Evolutionary conservation across 305 asterid genomes (phyloP), one percentile per base, ranked within the genome.

Genomic region (Withania somnifera): DNA sequence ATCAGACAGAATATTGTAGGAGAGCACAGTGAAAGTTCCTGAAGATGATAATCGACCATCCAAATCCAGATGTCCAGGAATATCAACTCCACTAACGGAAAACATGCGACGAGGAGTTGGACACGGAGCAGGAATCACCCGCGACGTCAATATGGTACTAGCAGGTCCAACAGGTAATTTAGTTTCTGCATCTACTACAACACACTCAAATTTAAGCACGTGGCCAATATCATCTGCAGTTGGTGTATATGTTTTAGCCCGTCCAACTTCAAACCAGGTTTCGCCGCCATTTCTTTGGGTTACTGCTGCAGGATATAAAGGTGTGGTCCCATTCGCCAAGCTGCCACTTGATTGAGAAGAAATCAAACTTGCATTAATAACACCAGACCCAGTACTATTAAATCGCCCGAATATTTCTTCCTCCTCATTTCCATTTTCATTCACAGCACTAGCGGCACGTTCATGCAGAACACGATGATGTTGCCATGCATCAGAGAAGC

Each of bases 61-160:
- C 82, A 88, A 60, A 79, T 92, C 97, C 78, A 84, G 42, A 89
- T 90, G 91, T 86, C 93, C 94, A 10, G 97, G 85, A 78, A 77
- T 81, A 88, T 94, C 97, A 85, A 82, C 84, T 86, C 92, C 98
- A 81, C 86, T 88, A 83, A 92, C 92, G 26, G 88, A 82, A 89
- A 94, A 88, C 87, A 93, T 60, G 63, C 91, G 91, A 13, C 97
- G 90, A 0, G 99, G 99, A 77, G 92, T 90, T 40, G 99, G 99
- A 61, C 94, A 89, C n/a, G 99, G 99, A 45, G 99, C 98, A 22
- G 99, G 98, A 86, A 97, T 97, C 78, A 97, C 99, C 78, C 94
- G 97, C 32, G 97, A 92, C 34, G 98, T 97, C 76, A 88, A 83
- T 76, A 97, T 84, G 50, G 97, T 88, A 84, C 81, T 92, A 53